Conservation (phyloP, 2,329 filamentous ascomycete genomes). For the Lojkania enalia region DNA sequence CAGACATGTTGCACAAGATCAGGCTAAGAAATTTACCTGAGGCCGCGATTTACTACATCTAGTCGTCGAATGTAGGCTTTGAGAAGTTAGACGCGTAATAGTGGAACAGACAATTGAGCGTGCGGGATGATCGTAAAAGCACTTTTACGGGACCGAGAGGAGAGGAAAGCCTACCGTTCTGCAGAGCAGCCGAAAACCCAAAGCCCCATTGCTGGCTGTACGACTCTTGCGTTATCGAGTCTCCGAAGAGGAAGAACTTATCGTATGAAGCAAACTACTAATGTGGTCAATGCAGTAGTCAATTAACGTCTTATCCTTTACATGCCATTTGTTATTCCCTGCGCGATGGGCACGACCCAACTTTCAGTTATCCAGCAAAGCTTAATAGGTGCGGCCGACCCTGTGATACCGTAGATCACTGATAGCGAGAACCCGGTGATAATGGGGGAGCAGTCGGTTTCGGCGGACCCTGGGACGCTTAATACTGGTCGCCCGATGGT, state of each 20-base stretch:
- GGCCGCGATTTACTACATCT: constrained; percentile 86
- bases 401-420: no score
- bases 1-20: neutral
- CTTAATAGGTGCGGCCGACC: no score
- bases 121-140: neutral
- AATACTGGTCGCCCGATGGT: no score
- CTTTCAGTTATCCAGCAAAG: no score
- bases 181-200: constrained; percentile 72
- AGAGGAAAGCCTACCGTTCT: constrained; percentile 67
- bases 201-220: constrained; percentile 67
- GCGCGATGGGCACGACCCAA: no score
- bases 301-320: no score
- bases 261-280: constrained; percentile 39
- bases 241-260: constrained; percentile 76
- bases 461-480: no score
- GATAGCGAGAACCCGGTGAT: no score
- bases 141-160: no score
- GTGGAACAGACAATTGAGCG: constrained; percentile 11
- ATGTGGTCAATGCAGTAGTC: neutral
- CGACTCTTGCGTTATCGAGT: constrained; percentile 79
- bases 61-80: constrained; percentile 75
- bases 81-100: neutral
- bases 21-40: constrained; percentile 54
- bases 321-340: no score
- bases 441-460: no score